Conservation (phyloP, 225 moss, liverwort and hornwort genomes). For the Takakia lepidozioides region DNA sequence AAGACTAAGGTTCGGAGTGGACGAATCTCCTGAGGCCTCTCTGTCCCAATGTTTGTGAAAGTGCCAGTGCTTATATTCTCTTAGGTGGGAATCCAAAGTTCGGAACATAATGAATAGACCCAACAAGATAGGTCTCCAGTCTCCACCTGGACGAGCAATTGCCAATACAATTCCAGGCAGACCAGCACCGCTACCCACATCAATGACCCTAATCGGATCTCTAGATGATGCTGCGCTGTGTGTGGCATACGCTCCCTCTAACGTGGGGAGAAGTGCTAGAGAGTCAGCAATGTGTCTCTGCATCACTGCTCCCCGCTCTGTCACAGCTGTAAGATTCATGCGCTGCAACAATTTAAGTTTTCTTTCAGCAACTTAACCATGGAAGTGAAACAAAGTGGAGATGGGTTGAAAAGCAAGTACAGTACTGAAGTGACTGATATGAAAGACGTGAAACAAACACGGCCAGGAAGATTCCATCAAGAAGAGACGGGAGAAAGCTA, state of each 20-base stretch:
- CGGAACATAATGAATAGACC: too few relatives aligned
- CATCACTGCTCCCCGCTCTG: conserved; percentile 85
- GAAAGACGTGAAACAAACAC: not conserved
- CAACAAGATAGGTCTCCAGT: too few relatives aligned
- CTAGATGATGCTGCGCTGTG: conserved; percentile 18
- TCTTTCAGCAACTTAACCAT: not conserved
- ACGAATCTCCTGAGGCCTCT: too few relatives aligned
- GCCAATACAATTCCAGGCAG: conserved; percentile 90
- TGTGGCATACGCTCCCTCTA: conserved; percentile 54
- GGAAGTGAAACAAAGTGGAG: too few relatives aligned
- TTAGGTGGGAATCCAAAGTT: too few relatives aligned
- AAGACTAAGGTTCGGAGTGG: too few relatives aligned
- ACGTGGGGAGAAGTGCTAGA: conserved; percentile 60
- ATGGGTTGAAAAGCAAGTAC: too few relatives aligned
- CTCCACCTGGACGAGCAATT: conserved; percentile 90
- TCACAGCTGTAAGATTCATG: conserved; percentile 93
- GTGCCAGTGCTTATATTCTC: too few relatives aligned
- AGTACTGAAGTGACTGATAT: not conserved
- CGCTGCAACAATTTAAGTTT: conserved; percentile 25
- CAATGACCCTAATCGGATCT: conserved; percentile 55
- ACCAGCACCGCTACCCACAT: conserved; percentile 92
- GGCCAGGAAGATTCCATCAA: not conserved
- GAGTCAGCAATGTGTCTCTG: conserved; percentile 86
- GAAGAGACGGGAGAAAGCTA: too few relatives aligned
- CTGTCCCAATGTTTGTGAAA: too few relatives aligned